A percentile compares a stretch with the other conserved stretches of the same genome.
phyloP scores from a whole-genome alignment of 768 basidiomycete genomes.

The Termitomyces sp. region DNA sequence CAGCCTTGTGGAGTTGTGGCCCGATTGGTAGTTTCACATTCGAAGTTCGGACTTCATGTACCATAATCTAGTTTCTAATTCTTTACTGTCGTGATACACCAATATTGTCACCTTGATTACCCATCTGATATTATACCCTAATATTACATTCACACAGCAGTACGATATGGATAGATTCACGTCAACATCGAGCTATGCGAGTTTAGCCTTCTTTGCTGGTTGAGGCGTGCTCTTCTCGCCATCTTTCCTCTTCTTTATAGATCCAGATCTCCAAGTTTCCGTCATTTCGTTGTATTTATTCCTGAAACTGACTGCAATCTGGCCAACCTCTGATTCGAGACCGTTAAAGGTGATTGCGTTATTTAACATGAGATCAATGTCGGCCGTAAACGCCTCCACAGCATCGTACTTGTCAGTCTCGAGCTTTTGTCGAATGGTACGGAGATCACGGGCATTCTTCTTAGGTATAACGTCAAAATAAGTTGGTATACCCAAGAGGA shows the following conservation, averaged over 20 bases:
- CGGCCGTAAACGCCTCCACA: constrained; percentile 74
- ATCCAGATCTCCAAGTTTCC: constrained; percentile 38
- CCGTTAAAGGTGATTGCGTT: constrained; percentile 92
- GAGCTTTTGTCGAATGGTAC: constrained; percentile 74
- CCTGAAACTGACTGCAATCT: constrained; percentile 43
- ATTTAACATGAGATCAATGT: constrained; percentile 80
- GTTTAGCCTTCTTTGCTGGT: constrained; percentile 63
- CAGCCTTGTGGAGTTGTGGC: constrained; percentile 52
- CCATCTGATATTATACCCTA: constrained; percentile 20
- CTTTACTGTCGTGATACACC: neutral
- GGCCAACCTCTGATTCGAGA: constrained; percentile 70
- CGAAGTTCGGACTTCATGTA: neutral
- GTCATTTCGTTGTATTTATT: constrained; percentile 52
- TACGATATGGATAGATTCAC: constrained; percentile 8
- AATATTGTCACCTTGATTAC: constrained; percentile 9
- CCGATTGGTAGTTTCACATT: constrained; percentile 42
- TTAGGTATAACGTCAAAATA: constrained; percentile 84
- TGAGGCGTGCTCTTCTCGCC: constrained; percentile 58
- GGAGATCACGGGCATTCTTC: constrained; percentile 83
- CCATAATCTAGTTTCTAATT: neutral
- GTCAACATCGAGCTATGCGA: constrained; percentile 33
- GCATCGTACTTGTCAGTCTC: constrained; percentile 80
- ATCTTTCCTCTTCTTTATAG: constrained; percentile 71
- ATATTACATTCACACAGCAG: constrained; percentile 17
- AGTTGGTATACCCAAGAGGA: constrained; percentile 73